Base-by-base conservation (phyloP, 2,329 filamentous ascomycete genomes). In the Fusarium sp. region DNA sequence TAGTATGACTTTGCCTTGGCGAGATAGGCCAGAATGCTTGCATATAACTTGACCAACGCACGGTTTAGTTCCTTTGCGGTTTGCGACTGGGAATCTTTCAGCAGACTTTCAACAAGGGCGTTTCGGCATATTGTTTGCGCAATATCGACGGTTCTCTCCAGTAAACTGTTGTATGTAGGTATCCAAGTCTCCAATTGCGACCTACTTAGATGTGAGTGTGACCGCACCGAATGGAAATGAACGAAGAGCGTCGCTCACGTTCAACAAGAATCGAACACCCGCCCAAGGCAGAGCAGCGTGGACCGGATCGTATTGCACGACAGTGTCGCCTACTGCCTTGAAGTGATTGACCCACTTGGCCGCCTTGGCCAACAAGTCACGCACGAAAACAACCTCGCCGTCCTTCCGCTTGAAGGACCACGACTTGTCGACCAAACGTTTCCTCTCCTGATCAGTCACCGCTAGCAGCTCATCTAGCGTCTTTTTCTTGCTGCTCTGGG, bases 361-460 rank as follows among this genome's bases (percentile, higher is more conserved):
- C 3, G 52, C 59, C 43, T 72, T 71, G n/a, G 45, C 56, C 0
- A 72, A 43, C 6, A 72, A 6, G 39, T 72, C 64, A 10, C 70
- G 68, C 1, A 71, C 14, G 7, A 59, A 27, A 1, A 72, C 64
- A 20, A 61, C 31, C 41, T 68, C 22, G 1, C 70, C 64, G 22
- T 65, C 65, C 2, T 43, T 33, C 24, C 56, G 56, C 41, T 67
- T 67, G 59, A 70, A 72, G 27, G 58, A 64, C 67, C 67, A 72
- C 4, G 59, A 60, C 11, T 61, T 70, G 2, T 60, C 37, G 13
- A 68, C 45, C 13, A 27, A 24, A 5, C 45, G 20, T 50, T 50
- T 22, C 13, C 45, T 50, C 22, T 48, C 20, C 59, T 61, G 3
- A 14, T 59, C 20, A 33, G 31, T 62, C 35, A 41, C 8, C 22